Base-by-base conservation (phyloP, 495 filamentous ascomycete genomes). In the Glarea lozoyensis region DNA sequence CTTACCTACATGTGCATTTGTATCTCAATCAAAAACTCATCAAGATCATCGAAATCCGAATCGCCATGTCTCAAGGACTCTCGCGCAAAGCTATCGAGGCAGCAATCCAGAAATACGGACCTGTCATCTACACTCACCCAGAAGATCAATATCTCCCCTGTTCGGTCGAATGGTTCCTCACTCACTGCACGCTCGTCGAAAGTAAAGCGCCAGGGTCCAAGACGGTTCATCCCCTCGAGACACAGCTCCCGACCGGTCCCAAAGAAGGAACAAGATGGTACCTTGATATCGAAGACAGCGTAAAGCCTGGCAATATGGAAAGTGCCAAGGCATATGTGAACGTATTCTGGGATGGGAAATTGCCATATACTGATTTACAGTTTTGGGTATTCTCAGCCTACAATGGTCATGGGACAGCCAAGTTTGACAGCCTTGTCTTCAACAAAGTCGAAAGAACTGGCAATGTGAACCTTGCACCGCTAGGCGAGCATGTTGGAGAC, bases 291-390 rank as follows among this genome's bases (percentile, higher is more conserved):
- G 42, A 51, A 10, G 37, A 42, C 5, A 2, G 22, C 1, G 48
- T 25, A 6, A 46, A 51, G 30, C 11, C 20, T 16, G 48, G 48
- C 10, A 17, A 51, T 19, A 37, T 46, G 32, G 30, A 30, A 1
- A 37, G 30, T 18, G 48, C 48, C 2, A 51, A 51, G 34, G 42
- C 48, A 1, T 51, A 51, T 20, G 43, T 51, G 9, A 45, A 51
- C 23, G 43, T 39, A 1, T 36, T 51, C 22, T 51, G 48, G 48
- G 1, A 23, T 1, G 10, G n/a, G 20, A 17, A 12, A 16, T 22
- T 25, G n/a, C 29, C 16, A 7, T 50, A 50, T 21, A 50, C 47
- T 3, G 47, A 50, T 25, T 19, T 50, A 2, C 47, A 50, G 25
- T 50, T 50, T 22, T 50, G 47, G 47, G 35, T 45, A 16, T 50